phyloP scores from a whole-genome alignment of 1,139 yeast genomes.

The Martiniozyma asiatica region DNA sequence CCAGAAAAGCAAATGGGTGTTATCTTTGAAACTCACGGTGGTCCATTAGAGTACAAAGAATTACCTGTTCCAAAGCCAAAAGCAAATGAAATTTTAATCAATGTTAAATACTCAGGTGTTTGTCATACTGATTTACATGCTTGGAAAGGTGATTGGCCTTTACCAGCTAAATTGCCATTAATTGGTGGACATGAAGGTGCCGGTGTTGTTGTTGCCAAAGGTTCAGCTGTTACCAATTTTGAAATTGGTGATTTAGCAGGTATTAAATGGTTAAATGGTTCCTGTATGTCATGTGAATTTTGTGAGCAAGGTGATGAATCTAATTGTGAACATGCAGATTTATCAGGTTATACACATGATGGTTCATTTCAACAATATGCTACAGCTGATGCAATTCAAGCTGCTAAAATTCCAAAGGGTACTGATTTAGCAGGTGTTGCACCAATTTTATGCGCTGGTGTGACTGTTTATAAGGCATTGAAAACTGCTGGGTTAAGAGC shows the following conservation, averaged over 20 bases:
- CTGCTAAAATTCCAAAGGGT: slow-evolving; percentile 62
- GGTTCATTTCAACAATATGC: slow-evolving; percentile 81
- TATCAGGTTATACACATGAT: slow-evolving; percentile 72
- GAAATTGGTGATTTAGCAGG: slow-evolving; percentile 72
- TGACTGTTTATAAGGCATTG: slow-evolving; percentile 74
- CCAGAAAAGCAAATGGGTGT: slow-evolving; percentile 66
- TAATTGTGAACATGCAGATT: slow-evolving; percentile 54
- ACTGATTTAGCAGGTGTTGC: slow-evolving; percentile 64
- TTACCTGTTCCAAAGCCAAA: slow-evolving; percentile 60
- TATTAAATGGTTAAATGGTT: slow-evolving; percentile 59
- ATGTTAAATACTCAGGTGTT: slow-evolving; percentile 63
- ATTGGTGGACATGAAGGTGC: slow-evolving; percentile 88
- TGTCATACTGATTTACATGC: slow-evolving; percentile 73
- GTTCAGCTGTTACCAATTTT: slow-evolving; percentile 56
- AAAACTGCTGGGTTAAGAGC: slow-evolving; percentile 54
- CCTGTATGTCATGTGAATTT: slow-evolving; percentile 63
- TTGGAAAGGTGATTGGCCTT: slow-evolving; percentile 72
- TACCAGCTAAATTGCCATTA: slow-evolving; percentile 50
- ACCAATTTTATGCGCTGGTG: slow-evolving; percentile 76
- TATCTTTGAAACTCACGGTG: slow-evolving; percentile 56
- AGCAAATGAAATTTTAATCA: slow-evolving; percentile 50
- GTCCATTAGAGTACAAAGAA: slow-evolving; percentile 49
- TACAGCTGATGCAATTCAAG: slow-evolving; percentile 78
- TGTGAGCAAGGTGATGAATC: slow-evolving; percentile 61
- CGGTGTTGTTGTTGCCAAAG: slow-evolving; percentile 67